Evolutionary conservation across 2,329 filamentous ascomycete species (phyloP).

Genomic region (Alternaria ethzedia): DNA sequence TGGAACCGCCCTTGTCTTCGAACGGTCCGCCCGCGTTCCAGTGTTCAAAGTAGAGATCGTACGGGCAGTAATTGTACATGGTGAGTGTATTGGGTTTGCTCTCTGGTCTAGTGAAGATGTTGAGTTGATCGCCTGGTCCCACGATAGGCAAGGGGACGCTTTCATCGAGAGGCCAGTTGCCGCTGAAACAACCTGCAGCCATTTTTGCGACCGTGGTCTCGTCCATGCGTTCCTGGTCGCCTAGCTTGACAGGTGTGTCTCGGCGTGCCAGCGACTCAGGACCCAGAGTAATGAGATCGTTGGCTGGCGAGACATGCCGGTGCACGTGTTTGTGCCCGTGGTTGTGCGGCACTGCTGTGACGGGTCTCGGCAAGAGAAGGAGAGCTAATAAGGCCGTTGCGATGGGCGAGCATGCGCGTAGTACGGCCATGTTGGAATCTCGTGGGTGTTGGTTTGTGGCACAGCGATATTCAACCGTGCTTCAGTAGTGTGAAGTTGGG

Average conservation of each 20-base stretch:
- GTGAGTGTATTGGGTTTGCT: constrained; percentile 16
- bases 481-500: background rate
- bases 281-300: background rate
- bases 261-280: background rate
- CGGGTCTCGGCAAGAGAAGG: background rate
- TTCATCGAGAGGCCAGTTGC: no score
- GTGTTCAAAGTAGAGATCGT: constrained; percentile 9
- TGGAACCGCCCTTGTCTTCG: no score
- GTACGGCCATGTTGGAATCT: background rate
- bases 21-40: no score
- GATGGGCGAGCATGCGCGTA: background rate
- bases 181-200: no score
- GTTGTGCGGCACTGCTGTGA: background rate
- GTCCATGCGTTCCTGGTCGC: no score
- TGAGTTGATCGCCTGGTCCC: constrained; percentile 12
- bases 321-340: background rate
- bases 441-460: background rate
- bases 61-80: constrained; percentile 27
- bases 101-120: constrained; percentile 14
- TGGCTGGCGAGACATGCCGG: background rate
- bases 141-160: constrained; percentile 4
- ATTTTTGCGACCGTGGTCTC: no score
- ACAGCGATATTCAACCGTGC: no score
- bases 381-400: background rate
- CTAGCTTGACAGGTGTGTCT: background rate